These are phyloP conservation scores for Populus euphratica DNA, from an alignment of 345 rosid genomes.

Conservation along the genomic window DNA sequence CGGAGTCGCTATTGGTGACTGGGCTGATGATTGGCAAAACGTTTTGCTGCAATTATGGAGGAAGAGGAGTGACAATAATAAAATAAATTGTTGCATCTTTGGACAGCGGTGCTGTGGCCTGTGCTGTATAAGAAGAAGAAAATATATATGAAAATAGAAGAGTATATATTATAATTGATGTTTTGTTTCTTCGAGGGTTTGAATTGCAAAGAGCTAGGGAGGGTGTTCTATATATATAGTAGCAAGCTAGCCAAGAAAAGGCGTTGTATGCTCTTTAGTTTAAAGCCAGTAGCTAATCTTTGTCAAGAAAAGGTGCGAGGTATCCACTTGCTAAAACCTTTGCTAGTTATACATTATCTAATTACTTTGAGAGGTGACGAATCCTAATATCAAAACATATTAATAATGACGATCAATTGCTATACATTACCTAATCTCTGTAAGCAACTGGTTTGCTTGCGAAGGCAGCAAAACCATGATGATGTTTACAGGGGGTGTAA, in stretches of 20 bases:
- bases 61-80: background rate
- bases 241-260: background rate
- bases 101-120: background rate
- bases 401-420: too few relatives aligned
- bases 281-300: background rate
- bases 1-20: background rate
- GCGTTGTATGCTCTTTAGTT: background rate
- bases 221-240: background rate
- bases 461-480: background rate
- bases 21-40: conserved; percentile 5
- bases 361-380: background rate
- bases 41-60: background rate
- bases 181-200: background rate
- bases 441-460: background rate
- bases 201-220: background rate
- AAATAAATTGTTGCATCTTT: background rate
- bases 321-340: background rate
- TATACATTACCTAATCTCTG: too few relatives aligned
- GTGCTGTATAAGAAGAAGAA: background rate
- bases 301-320: background rate
- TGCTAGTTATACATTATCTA: background rate
- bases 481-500: background rate
- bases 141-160: too few relatives aligned
- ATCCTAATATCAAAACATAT: background rate
- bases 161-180: too few relatives aligned